Conservation (phyloP, 768 basidiomycete species). For the Auricularia auricula-judae region DNA sequence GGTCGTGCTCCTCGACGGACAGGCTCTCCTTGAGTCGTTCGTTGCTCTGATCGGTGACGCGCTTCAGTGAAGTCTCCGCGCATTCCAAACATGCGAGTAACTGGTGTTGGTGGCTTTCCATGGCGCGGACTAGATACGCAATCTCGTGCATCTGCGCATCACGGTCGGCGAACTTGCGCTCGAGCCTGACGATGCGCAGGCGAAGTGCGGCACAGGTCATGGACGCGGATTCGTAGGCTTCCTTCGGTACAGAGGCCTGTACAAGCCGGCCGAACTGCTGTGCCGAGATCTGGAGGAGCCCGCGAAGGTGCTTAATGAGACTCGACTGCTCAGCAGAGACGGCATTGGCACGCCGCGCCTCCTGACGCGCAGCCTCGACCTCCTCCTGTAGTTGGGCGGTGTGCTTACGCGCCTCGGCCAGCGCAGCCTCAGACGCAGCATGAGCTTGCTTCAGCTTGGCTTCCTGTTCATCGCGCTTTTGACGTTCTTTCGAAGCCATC, state of each 20-base stretch:
- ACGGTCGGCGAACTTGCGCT: conserved; percentile 58
- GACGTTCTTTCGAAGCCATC: conserved; percentile 40
- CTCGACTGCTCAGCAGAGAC: background rate
- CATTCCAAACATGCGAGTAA: background rate
- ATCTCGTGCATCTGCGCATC: conserved; percentile 59
- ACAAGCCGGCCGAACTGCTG: background rate
- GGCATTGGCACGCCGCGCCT: background rate
- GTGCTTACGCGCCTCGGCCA: conserved; percentile 39
- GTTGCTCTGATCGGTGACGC: background rate
- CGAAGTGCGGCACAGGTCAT: conserved; percentile 26
- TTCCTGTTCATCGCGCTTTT: conserved; percentile 39
- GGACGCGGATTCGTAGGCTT: background rate
- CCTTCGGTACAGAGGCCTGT: background rate
- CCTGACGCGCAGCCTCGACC: conserved; percentile 27
- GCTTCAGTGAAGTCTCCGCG: background rate
- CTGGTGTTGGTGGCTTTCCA: background rate
- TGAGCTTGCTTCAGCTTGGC: conserved; percentile 40
- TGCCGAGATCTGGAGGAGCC: background rate
- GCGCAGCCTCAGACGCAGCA: conserved; percentile 41
- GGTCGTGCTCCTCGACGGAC: background rate
- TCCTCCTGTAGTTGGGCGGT: conserved; percentile 48
- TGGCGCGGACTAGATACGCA: conserved; percentile 41
- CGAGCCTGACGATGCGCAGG: conserved; percentile 38
- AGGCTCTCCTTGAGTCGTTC: background rate
- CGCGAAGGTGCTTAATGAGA: background rate